phyloP scores from a whole-genome alignment of 73 alveolate genomes.

The Stentor roeselii region DNA sequence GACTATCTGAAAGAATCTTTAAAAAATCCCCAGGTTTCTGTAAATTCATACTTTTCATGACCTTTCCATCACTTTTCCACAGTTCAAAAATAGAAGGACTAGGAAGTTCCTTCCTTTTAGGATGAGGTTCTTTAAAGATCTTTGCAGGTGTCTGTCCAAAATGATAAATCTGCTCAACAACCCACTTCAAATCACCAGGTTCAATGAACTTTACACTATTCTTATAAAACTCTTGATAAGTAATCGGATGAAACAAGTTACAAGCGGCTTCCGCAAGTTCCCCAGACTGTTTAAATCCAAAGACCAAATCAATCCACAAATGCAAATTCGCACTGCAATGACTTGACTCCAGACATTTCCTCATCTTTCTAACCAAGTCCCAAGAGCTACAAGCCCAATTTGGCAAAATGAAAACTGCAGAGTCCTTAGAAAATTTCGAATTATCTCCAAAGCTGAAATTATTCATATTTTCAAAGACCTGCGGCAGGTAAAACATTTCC shows the following conservation, averaged over 20 bases:
- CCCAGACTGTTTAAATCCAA: conserved; percentile 87
- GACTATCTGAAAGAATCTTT: background rate
- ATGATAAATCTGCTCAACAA: conserved; percentile 83
- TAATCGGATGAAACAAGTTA: conserved; percentile 62
- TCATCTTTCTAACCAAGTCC: conserved; percentile 48
- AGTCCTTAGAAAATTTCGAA: conserved; percentile 60
- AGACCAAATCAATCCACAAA: conserved; percentile 82
- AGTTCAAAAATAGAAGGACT: background rate
- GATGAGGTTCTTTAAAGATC: background rate
- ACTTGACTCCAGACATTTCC: conserved; percentile 75
- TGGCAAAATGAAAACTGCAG: conserved; percentile 75
- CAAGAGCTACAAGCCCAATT: conserved; percentile 78
- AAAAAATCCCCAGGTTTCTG: background rate
- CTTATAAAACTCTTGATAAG: conserved; percentile 73
- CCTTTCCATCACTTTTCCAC: background rate
- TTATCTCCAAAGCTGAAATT: conserved; percentile 68
- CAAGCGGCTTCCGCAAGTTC: conserved; percentile 79
- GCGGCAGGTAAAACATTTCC: conserved; percentile 92
- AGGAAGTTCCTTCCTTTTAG: background rate
- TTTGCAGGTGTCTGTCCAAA: conserved; percentile 93
- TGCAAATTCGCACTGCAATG: conserved; percentile 52
- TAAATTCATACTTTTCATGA: background rate
- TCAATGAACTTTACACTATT: background rate
- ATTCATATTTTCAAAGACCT: conserved; percentile 56
- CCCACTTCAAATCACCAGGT: background rate